Evolutionary conservation across 352 stramenopile species (phyloP), one percentile per base, ranked within the genome.

Genomic region (Phytophthora citrophthora): DNA sequence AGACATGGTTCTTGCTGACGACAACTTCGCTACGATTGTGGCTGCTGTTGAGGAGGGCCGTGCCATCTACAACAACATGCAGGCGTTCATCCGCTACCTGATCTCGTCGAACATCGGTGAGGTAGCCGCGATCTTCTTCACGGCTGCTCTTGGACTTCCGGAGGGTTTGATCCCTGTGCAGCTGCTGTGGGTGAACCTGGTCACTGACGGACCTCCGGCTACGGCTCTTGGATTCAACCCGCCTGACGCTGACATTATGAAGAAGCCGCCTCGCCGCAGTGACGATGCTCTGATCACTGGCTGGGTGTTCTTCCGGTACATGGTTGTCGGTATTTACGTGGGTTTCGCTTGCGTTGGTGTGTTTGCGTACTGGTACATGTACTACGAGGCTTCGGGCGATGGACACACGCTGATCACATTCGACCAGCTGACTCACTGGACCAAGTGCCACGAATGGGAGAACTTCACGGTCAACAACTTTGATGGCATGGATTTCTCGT

Each of bases 21-120:
- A 99, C 77, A 99, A 99, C 82, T 99, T 99, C 68, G 91, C 96
- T 11, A 99, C 97, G 38, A 99, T 99, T 71, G 97, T 99, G 43
- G 83, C 86, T 56, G 88, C 83, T 2, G 87, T 96, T 10, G 88
- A 96, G 53, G 86, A 96, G 51, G 88, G 88, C 18, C 88, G 88
- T 46, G 84, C 86, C 41, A 96, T 96, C 62, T 96, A 96, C 81
- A 95, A 97, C 74, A 99, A 99, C 81, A 99, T 99, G 97, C 96
- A 99, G 72, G 90, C 96, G 38, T 99, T 99, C 81, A 99, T 99
- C 62, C 98, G 97, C 61, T 99, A 99, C 79, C 79, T 99, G 59
- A 99, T 99, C 51, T 98, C 89, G 57, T 99, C 95, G 52, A 99
- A 99, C 85, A 99, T 99, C 73, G 97, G 97, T 62, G 97, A 99